These are phyloP conservation scores for Cajanus cajan DNA, from an alignment of 306 rosid genomes.

Conservation along the genomic window DNA sequence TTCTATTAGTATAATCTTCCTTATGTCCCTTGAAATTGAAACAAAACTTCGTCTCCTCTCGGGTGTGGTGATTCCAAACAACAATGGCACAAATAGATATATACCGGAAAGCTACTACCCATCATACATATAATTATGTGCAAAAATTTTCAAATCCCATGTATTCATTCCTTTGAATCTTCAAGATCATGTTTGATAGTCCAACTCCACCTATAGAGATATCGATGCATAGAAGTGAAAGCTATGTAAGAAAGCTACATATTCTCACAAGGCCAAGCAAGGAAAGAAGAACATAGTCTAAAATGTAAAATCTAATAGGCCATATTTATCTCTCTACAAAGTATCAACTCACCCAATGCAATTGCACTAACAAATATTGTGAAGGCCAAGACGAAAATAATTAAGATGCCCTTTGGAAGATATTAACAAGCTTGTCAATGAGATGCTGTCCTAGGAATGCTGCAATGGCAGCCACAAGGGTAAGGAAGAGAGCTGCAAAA, in stretches of 20 bases:
- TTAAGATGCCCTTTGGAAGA: conserved; percentile 71
- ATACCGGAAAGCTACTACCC: background rate
- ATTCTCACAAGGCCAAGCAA: background rate
- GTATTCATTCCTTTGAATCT: conserved; percentile 50
- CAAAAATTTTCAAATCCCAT: conserved; percentile 80
- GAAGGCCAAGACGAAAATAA: conserved; percentile 64
- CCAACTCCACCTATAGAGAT: conserved; percentile 73
- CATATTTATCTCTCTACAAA: background rate
- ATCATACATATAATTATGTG: conserved; percentile 13
- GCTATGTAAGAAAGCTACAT: background rate
- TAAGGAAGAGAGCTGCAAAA: conserved; percentile 61
- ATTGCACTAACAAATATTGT: conserved; percentile 60
- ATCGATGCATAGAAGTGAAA: background rate
- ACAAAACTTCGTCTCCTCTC: background rate
- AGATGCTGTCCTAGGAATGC: conserved; percentile 67
- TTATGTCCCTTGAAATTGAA: background rate
- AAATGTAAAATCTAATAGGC: background rate
- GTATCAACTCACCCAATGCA: conserved; percentile 48
- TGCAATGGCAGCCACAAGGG: conserved; percentile 54
- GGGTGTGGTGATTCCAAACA: background rate
- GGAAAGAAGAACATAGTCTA: background rate
- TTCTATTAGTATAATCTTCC: background rate
- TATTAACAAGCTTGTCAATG: conserved; percentile 53
- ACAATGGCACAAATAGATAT: background rate
- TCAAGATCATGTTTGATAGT: conserved; percentile 47